Evolutionary conservation across 352 stramenopile species (phyloP), one percentile per base, ranked within the genome.

Genomic region (Phytophthora fragariaefolia): DNA sequence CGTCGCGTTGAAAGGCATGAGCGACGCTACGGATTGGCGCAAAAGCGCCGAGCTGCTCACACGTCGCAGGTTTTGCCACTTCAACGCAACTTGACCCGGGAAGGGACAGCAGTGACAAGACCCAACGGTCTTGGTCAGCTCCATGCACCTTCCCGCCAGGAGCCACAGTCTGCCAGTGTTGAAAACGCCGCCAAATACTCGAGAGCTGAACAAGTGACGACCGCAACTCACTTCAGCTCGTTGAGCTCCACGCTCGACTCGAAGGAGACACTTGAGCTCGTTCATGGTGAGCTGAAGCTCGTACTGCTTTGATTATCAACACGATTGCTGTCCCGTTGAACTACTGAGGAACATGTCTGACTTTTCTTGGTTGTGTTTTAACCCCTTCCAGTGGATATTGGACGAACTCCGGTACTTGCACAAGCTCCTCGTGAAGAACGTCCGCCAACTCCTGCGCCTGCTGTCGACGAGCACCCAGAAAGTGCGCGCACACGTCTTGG

Each of bases 401-500:
- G 26, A 72, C 38, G 56, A 65, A 26, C 52, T 77, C 24, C 43
- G 20, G 8, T 56, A 45, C 22, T 58, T 74, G 34, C 28, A 47
- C 47, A 28, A 69, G 22, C 60, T 77, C 22, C 43, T 77, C 38
- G 36, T 58, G 12, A 66, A 69, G 60, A 74, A 68, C 49, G 38
- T 56, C 23, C 60, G 43, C 18, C 60, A 36, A 38, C 32, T 77
- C 3, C 22, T 77, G 45, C 47, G 61, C 24, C 38, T 66, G n/a
- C 45, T 72, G 34, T 68, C 56, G 9, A 60, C 28, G 40, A 60
- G 12, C 10, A 17, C 47, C 27, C 27, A 22, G 4, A 68, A 69
- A 49, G 46, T 8, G 42, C 40, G 43, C 10, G 24, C 34, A 24
- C 36, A 68, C 22, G 51, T 73, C 18, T 30, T 40, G 9, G 32